Conservation (phyloP, 2,329 filamentous ascomycete species). For the Phialophora macrospora region DNA sequence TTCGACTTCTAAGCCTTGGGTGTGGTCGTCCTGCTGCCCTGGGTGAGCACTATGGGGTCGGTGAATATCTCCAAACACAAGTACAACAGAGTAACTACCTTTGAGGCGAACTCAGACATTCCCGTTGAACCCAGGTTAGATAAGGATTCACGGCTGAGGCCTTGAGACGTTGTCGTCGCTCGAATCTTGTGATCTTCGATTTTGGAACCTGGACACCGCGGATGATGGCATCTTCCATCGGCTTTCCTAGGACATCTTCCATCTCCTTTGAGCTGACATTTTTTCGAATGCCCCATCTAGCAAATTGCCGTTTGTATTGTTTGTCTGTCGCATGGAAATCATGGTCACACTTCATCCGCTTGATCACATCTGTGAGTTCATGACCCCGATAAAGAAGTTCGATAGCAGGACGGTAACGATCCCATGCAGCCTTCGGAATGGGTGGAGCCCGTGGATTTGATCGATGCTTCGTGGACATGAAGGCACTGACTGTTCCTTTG, state of each 20-base stretch:
- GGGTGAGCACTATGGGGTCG: not conserved
- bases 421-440: not conserved
- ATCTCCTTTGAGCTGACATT: slow-evolving; percentile 2
- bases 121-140: not conserved
- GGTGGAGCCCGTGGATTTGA: not conserved
- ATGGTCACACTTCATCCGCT: not conserved
- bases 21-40: not conserved
- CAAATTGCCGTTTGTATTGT: slow-evolving; percentile 8
- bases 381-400: not conserved
- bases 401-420: not conserved
- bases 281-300: slow-evolving; percentile 1
- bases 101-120: not conserved
- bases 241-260: not conserved
- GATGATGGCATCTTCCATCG: not conserved
- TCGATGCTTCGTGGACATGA: not conserved
- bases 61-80: not conserved
- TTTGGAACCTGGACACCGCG: not conserved
- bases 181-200: not conserved
- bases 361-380: not conserved
- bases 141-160: not conserved
- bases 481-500: not conserved
- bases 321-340: slow-evolving; percentile 11
- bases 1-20: not conserved
- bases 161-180: not conserved
- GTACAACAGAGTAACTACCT: not conserved